Conservation (phyloP, 208 protist genomes). For the Jaenimonas drosophilae region DNA sequence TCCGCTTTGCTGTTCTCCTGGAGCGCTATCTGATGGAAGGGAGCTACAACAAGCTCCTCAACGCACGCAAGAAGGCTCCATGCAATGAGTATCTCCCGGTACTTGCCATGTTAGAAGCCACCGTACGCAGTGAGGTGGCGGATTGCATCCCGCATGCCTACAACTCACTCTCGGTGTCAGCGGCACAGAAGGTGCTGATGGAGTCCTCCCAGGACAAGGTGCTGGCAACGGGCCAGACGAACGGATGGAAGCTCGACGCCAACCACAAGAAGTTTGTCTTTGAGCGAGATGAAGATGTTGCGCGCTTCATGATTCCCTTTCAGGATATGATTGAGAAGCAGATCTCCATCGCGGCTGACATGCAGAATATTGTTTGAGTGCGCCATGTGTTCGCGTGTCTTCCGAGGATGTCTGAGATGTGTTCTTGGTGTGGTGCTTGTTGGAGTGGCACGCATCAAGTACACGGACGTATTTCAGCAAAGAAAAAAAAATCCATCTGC, state of each 20-base stretch:
- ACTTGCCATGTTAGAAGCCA: slow-evolving; percentile 84
- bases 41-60: slow-evolving; percentile 90
- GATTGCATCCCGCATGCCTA: slow-evolving; percentile 85
- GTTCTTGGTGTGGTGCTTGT: neutral
- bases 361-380: slow-evolving; percentile 77
- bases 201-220: slow-evolving; percentile 59
- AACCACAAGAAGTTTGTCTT: slow-evolving; percentile 61
- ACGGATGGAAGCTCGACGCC: slow-evolving; percentile 49
- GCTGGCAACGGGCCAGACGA: slow-evolving; percentile 33
- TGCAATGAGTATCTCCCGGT: slow-evolving; percentile 86
- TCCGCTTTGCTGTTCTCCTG: slow-evolving; percentile 79
- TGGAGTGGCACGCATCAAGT: no score
- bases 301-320: slow-evolving; percentile 74
- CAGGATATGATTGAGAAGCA: slow-evolving; percentile 68
- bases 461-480: no score
- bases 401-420: no score
- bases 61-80: slow-evolving; percentile 72
- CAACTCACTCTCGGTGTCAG: slow-evolving; percentile 51
- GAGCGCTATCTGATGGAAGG: slow-evolving; percentile 91
- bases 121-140: slow-evolving; percentile 86
- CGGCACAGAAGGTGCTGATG: slow-evolving; percentile 85
- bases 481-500: no score
- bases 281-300: slow-evolving; percentile 55
- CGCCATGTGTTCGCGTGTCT: neutral
- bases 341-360: slow-evolving; percentile 63